Base-by-base conservation (phyloP, 2,329 filamentous ascomycete species). In the Ascosphaera apis region DNA sequence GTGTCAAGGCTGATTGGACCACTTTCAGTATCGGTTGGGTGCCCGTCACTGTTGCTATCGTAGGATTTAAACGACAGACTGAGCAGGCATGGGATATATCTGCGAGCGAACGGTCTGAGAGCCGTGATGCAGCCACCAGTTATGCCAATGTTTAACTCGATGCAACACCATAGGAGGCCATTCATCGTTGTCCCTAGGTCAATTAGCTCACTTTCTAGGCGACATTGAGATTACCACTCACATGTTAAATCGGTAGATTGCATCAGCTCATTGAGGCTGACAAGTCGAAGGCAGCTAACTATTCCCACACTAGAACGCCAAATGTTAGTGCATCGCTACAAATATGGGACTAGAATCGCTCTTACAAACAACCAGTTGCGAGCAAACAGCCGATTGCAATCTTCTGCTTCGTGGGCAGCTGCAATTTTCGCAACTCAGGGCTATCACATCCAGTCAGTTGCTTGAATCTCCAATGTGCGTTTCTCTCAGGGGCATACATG, bases 361-460 rank as follows among this genome's bases (percentile, higher is more conserved):
- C 46, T 43, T 33, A 51, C 47, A 47, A 48, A 19, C 47, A 48
- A 18, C 48, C 48, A 43, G 47, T 49, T 1, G 43, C 44, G 5
- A 50, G 34, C n/a, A 51, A 44, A n/a, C 23, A 41, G 4, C 40
- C 40, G 7, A 53, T 40, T 3, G 45, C 48, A 35, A 53, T 42
- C 36, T 52, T 53, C 35, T 52, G 47, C 15, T 45, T 40, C 11
- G 40, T 2, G 1, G 48, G 47, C 45, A 53, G 49, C 36, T 53
- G 47, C 31, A 53, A 41, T 34, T 40, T 42, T 16, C 45, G 44
- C 6, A 53, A 35, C 40, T 49, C 45, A 2, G 50, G 49, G 34
- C 44, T 49, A 33, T 13, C 30, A 25, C 15, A 23, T 44, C 30
- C n/a, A n/a, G n/a, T n/a, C n/a, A n/a, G n/a, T n/a, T n/a, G n/a